A percentile compares a stretch with the other conserved stretches of the same genome.
Conservation (phyloP, 1,284 basidiomycete genomes). For the Vanrija sp. region DNA sequence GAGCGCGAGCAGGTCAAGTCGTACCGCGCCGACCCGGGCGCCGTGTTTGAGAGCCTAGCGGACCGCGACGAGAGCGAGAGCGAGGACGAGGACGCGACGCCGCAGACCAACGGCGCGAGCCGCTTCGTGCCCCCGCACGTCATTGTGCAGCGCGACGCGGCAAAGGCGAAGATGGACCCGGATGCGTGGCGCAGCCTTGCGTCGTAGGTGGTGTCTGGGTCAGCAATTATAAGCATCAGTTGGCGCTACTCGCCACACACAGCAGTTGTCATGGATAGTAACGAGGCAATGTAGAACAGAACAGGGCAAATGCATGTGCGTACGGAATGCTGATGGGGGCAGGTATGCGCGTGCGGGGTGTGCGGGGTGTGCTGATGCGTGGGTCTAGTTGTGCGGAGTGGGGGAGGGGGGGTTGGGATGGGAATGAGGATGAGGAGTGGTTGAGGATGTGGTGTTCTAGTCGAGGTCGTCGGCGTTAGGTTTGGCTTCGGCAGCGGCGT, state of each 20-base stretch:
- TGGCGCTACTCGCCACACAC: too few species aligned
- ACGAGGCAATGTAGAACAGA: background rate
- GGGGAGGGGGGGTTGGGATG: background rate
- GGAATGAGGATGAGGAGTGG: background rate
- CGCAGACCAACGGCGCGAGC: constrained; percentile 14
- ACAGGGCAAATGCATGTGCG: background rate
- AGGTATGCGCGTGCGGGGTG: background rate
- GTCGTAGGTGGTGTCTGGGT: background rate
- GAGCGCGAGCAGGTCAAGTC: constrained; percentile 30
- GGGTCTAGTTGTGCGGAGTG: too few species aligned
- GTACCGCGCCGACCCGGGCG: constrained; percentile 37
- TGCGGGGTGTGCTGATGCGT: background rate
- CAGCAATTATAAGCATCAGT: background rate
- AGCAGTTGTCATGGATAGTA: background rate
- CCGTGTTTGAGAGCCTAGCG: constrained; percentile 36
- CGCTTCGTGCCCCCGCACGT: constrained; percentile 43
- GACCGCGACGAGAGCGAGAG: constrained; percentile 25
- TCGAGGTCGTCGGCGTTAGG: too few species aligned
- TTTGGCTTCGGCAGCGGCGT: background rate
- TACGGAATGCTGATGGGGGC: background rate
- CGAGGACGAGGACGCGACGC: constrained; percentile 11
- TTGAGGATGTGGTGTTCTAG: too few species aligned
- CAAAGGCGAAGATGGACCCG: constrained; percentile 17
- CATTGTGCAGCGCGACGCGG: constrained; percentile 24
- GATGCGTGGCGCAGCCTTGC: constrained; percentile 36